Percentiles rank a stretch among this genome's conserved stretches.
Conservation (phyloP, 2,329 filamentous ascomycete genomes). For the Cryphonectria radicalis region DNA sequence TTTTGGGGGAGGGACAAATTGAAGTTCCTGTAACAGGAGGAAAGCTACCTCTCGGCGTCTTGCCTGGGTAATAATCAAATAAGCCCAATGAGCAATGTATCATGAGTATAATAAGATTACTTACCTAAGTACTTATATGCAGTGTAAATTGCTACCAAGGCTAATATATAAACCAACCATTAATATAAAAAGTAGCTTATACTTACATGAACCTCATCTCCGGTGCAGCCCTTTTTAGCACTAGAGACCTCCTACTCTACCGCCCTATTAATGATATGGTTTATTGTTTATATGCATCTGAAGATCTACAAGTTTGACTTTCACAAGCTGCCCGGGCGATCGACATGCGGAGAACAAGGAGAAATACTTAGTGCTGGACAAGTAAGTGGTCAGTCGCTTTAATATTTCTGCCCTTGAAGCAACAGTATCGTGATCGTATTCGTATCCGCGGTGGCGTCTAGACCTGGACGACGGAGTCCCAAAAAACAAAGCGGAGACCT, state of each 20-base stretch:
- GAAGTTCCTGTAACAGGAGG: too few relatives aligned
- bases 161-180: not conserved
- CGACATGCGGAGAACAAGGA: not conserved
- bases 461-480: not conserved
- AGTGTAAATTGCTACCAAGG: not conserved
- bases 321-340: too few relatives aligned
- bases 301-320: too few relatives aligned
- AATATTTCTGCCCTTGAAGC: not conserved
- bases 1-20: too few relatives aligned
- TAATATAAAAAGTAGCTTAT: not conserved
- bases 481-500: not conserved
- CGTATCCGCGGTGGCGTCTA: not conserved
- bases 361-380: not conserved
- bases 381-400: not conserved
- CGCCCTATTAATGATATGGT: too few relatives aligned
- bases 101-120: not conserved
- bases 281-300: too few relatives aligned
- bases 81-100: too few relatives aligned
- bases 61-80: too few relatives aligned
- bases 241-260: too few relatives aligned
- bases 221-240: not conserved
- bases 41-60: too few relatives aligned
- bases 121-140: too few relatives aligned
- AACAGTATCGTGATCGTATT: constrained; percentile 7
- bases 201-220: not conserved